Conservation (phyloP, 1,284 basidiomycete genomes). For the Schizophyllum commune region DNA sequence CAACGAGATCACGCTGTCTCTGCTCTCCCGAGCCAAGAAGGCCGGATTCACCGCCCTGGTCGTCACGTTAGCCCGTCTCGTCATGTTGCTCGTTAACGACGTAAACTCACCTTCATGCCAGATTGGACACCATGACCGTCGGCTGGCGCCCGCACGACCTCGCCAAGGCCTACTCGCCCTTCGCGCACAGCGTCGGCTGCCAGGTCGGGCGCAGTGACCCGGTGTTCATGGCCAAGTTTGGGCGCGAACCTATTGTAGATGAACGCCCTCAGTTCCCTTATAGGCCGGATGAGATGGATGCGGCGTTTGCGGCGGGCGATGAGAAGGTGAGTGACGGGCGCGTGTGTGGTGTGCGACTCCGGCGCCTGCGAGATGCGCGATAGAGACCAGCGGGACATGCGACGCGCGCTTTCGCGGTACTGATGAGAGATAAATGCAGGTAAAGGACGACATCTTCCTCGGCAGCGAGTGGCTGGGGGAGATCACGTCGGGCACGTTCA, state of each 20-base stretch:
- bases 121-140: slow-evolving; percentile 54
- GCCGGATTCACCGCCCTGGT: slow-evolving; percentile 62
- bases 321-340: slow-evolving; percentile 12
- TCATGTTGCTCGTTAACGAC: too few relatives aligned
- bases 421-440: slow-evolving; percentile 18
- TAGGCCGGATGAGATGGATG: slow-evolving; percentile 35
- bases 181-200: slow-evolving; percentile 51
- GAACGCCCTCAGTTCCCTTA: slow-evolving; percentile 51
- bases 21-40: slow-evolving; percentile 58
- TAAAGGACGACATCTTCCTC: slow-evolving; percentile 23
- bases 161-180: slow-evolving; percentile 51
- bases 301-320: slow-evolving; percentile 36
- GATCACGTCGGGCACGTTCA: slow-evolving; percentile 48
- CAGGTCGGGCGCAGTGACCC: slow-evolving; percentile 62
- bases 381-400: too few relatives aligned
- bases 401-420: too few relatives aligned
- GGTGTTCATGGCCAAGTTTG: slow-evolving; percentile 54
- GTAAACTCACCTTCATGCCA: too few relatives aligned
- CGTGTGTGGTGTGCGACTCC: too few relatives aligned
- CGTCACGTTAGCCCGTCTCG: slow-evolving; percentile 41
- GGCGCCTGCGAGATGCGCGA: too few relatives aligned
- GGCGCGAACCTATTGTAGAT: slow-evolving; percentile 31
- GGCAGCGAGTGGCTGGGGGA: slow-evolving; percentile 51
- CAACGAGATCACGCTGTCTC: slow-evolving; percentile 54
- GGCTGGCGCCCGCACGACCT: slow-evolving; percentile 69